These are phyloP conservation scores for Russula emetica DNA, from an alignment of 768 basidiomycete species.

Conservation along the genomic window DNA sequence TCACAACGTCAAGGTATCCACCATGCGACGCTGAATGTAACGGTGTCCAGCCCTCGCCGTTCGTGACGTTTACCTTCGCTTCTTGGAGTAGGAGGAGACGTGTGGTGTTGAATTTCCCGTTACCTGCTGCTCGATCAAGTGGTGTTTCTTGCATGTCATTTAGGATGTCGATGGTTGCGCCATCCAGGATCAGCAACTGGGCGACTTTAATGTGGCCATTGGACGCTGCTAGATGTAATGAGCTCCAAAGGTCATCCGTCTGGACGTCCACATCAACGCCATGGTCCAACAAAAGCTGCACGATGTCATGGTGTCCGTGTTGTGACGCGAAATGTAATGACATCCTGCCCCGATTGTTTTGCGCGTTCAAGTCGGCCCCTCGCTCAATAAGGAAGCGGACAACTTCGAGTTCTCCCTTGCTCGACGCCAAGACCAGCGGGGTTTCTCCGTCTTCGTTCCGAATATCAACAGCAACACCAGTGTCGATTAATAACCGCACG, in stretches of 20 bases:
- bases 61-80: not conserved
- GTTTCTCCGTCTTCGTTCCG: not conserved
- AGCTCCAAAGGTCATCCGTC: not conserved
- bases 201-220: not conserved
- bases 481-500: not conserved
- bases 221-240: not conserved
- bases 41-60: constrained; percentile 5
- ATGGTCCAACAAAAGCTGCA: not conserved
- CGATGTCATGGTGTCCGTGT: not conserved
- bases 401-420: not conserved
- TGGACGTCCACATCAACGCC: not conserved
- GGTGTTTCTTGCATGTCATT: not conserved
- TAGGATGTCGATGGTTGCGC: not conserved
- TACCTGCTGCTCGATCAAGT: constrained; percentile 4
- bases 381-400: constrained; percentile 4
- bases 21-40: not conserved
- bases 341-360: not conserved
- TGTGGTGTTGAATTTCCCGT: not conserved
- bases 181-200: not conserved
- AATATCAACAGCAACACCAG: not conserved
- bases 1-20: not conserved
- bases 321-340: constrained; percentile 3
- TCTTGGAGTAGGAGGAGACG: constrained; percentile 9
- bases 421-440: not conserved
- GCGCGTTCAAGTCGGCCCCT: not conserved